Percentiles rank a stretch among this genome's conserved stretches.
These are phyloP conservation scores for Cyanidium caldarium DNA, from an alignment of 23 red algal genomes.

Conservation along the genomic window DNA sequence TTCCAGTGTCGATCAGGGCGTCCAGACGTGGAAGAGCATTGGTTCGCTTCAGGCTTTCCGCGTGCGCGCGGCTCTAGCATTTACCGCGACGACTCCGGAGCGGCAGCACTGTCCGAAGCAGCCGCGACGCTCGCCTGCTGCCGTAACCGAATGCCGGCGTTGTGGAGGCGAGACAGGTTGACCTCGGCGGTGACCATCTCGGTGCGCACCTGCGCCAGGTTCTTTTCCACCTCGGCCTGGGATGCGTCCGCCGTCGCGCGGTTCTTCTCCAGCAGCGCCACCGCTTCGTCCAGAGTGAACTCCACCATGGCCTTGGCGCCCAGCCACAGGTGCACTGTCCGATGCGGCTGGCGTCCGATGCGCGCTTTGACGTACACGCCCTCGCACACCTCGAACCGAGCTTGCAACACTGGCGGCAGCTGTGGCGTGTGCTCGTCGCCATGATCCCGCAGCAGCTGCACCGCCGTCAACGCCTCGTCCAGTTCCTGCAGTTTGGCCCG, in stretches of 20 bases:
- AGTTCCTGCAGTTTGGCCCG: neutral
- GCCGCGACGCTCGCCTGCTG: too few species aligned
- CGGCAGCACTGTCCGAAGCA: too few species aligned
- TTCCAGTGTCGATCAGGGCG: too few species aligned
- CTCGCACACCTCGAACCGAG: slow-evolving; percentile 1
- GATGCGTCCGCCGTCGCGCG: slow-evolving; percentile 25
- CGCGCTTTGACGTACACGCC: neutral
- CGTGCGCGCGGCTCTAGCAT: too few species aligned
- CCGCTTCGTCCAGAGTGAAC: slow-evolving; percentile 63
- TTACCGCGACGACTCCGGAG: too few species aligned
- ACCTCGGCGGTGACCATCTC: slow-evolving; percentile 83
- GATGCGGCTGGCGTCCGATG: neutral
- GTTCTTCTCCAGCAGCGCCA: slow-evolving; percentile 48
- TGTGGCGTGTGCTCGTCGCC: neutral
- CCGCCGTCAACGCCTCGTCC: neutral
- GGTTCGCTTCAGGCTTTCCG: too few species aligned
- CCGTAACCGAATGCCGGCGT: slow-evolving; percentile 32
- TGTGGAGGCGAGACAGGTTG: slow-evolving; percentile 82
- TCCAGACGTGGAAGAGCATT: too few species aligned
- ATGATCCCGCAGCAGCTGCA: neutral
- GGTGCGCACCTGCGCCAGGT: slow-evolving; percentile 52
- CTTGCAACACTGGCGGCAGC: neutral
- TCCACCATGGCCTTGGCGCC: slow-evolving; percentile 83
- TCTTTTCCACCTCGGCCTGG: slow-evolving; percentile 25
- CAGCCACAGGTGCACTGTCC: neutral